Base-by-base conservation (phyloP, 805 yeast genomes). In the Ogataea pignaliae region DNA sequence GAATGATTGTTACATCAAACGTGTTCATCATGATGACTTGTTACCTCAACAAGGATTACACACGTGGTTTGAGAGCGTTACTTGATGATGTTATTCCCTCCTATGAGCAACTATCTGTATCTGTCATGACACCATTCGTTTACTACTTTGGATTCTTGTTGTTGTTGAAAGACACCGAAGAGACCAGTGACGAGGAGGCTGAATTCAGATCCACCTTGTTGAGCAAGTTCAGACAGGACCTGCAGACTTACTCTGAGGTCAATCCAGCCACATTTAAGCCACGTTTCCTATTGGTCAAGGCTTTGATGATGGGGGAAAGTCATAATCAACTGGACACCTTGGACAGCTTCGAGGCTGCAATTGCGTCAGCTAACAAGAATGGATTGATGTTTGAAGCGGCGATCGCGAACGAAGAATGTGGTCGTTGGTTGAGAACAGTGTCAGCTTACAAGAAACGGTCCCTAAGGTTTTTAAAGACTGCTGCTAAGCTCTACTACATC, bases 321-420 rank as follows among this genome's bases (percentile, higher is more conserved):
- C 46, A 45, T 3, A 53, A 69, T 5, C 65, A 66, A 15, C 51
- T 76, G 16, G 69, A 63, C 17, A 60, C 68, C 3, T 52, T 76
- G 9, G 80, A 76, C 45, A 47, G 59, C 14, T 76, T 69, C 51
- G 76, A 73, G 41, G 68, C 62, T 18, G 72, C 79, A 0, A 62
- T 74, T n/a, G 70, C 66, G n/a, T 40, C 46, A 3, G 71, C 76
- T 1, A 53, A 57, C 6, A 47, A 48, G n/a, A 45, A 55, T 32
- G 60, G 62, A 10, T 52, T 61, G 15, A 56, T 64, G 51, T 57
- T 64, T 26, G 77, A 73, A 39, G 64, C 63, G 6, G 78, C 73
- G 2, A 45, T 68, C 40, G 65, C 66, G 8, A 61, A 67, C 44
- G 69, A 71, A 41, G 58, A 70, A 15, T 73, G 79, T 55, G 76